Percentiles rank a stretch among this genome's conserved stretches.
Evolutionary conservation across 495 filamentous ascomycete genomes (phyloP).

Genomic region (Podospora sp.): DNA sequence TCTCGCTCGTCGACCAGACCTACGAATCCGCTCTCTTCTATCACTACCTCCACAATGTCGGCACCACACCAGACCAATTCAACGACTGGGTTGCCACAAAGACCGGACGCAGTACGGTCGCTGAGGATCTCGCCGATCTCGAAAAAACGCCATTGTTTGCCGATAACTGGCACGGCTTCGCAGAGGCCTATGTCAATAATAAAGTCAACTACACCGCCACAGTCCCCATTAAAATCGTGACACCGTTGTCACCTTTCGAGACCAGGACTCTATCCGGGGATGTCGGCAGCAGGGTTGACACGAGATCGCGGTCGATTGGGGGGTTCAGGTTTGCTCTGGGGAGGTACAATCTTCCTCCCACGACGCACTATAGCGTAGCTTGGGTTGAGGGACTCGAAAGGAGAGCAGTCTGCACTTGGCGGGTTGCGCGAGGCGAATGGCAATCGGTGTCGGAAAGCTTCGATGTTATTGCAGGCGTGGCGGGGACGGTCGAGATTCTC

Average conservation of each 20-base stretch:
- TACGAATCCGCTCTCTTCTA: conserved; percentile 5
- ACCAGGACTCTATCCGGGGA: neutral
- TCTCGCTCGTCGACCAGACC: neutral
- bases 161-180: conserved; percentile 4
- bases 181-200: conserved; percentile 2
- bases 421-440: neutral
- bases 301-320: neutral
- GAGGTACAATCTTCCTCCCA: neutral
- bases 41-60: conserved; percentile 5
- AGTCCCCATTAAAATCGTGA: neutral
- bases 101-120: neutral
- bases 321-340: neutral
- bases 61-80: neutral
- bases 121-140: neutral
- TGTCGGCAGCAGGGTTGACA: neutral
- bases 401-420: neutral
- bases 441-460: neutral
- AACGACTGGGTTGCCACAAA: neutral
- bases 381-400: neutral
- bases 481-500: neutral
- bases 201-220: neutral
- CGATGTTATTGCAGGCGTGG: neutral
- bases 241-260: neutral
- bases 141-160: neutral
- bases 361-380: neutral